phyloP scores from a whole-genome alignment of 2,329 filamentous ascomycete species.

The Cadophora gregata region DNA sequence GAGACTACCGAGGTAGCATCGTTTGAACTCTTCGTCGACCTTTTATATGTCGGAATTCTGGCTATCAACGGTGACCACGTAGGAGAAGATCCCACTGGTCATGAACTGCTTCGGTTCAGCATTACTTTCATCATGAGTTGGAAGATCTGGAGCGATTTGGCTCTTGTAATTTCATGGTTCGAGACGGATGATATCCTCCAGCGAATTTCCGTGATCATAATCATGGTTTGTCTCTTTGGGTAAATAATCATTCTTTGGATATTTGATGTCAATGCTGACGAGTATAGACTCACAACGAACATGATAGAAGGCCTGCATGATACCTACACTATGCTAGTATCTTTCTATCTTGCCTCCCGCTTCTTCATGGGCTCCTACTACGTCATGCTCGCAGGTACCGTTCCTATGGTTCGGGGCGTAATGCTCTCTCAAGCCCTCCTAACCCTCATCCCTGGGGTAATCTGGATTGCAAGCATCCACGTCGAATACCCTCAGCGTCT shows the following conservation, averaged over 20 bases:
- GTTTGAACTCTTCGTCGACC: slow-evolving; percentile 69
- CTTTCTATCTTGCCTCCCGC: slow-evolving; percentile 65
- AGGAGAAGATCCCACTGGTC: slow-evolving; percentile 59
- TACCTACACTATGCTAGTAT: slow-evolving; percentile 63
- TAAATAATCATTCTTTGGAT: slow-evolving; percentile 33
- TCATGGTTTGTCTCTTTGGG: slow-evolving; percentile 66
- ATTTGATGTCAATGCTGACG: slow-evolving; percentile 7
- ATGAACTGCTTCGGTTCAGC: slow-evolving; percentile 62
- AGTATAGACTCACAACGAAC: slow-evolving; percentile 61
- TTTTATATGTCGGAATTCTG: slow-evolving; percentile 63
- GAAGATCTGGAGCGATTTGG: slow-evolving; percentile 68
- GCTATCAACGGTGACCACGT: slow-evolving; percentile 67
- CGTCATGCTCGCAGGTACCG: slow-evolving; percentile 51
- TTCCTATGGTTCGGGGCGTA: slow-evolving; percentile 63
- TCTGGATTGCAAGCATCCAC: slow-evolving; percentile 67
- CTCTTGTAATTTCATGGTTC: slow-evolving; percentile 62
- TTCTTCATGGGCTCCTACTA: slow-evolving; percentile 59
- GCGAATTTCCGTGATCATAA: slow-evolving; percentile 63
- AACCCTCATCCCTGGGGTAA: slow-evolving; percentile 53
- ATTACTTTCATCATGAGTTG: slow-evolving; percentile 65
- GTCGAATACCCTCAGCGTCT: slow-evolving; percentile 60
- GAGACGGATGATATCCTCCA: slow-evolving; percentile 66
- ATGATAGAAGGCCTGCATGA: slow-evolving; percentile 61
- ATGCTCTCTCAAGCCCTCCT: slow-evolving; percentile 57
- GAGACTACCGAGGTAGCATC: slow-evolving; percentile 64